Evolutionary conservation across 768 basidiomycete species (phyloP).

Genomic region (Termitomyces eurrhizus): DNA sequence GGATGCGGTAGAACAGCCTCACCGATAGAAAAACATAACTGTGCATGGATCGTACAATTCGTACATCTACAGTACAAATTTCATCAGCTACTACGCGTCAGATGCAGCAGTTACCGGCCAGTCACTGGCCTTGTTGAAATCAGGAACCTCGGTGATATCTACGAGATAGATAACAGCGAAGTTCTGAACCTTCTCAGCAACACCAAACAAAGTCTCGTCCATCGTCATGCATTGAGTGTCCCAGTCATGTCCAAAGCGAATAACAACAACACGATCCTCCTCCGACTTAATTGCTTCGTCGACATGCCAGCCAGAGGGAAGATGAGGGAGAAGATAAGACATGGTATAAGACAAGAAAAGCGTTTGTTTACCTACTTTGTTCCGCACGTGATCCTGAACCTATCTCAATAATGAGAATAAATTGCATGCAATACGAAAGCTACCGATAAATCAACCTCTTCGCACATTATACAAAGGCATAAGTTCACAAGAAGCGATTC

Average conservation of each 20-base stretch:
- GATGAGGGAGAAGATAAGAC: conserved; percentile 88
- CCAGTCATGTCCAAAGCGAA: conserved; percentile 94
- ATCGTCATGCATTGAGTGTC: conserved; percentile 96
- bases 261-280: conserved; percentile 91
- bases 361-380: neutral
- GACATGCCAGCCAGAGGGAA: conserved; percentile 96
- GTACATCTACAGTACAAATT: conserved; percentile 70
- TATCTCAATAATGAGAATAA: neutral
- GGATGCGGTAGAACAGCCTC: conserved; percentile 20
- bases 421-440: neutral
- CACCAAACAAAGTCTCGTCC: conserved; percentile 93
- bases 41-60: conserved; percentile 97
- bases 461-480: neutral
- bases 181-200: conserved; percentile 97
- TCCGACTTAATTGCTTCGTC: conserved; percentile 99
- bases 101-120: conserved; percentile 38
- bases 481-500: neutral
- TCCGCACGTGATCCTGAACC: neutral
- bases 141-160: conserved; percentile 95
- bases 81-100: neutral
- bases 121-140: conserved; percentile 88
- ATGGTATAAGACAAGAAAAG: conserved; percentile 31
- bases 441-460: neutral
- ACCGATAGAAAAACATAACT: conserved; percentile 99
- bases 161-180: conserved; percentile 95